These are phyloP conservation scores for Fusarium marasasianum DNA, from an alignment of 2,329 filamentous ascomycete genomes.

Conservation along the genomic window DNA sequence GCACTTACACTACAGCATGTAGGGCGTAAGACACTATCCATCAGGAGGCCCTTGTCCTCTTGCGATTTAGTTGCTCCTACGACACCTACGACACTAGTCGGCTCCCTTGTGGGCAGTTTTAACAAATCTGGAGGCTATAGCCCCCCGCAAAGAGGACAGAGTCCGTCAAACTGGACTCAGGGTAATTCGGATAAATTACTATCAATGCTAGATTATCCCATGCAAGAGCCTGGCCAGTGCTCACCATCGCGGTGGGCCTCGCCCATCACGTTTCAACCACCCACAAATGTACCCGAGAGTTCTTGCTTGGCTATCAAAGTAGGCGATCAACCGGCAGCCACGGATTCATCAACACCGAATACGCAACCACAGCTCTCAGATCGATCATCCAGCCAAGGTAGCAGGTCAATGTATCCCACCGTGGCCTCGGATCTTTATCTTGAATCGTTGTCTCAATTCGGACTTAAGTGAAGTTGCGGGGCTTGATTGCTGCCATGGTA, in stretches of 20 bases:
- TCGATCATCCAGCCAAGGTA: neutral
- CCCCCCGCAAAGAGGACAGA: neutral
- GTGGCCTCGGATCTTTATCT: neutral
- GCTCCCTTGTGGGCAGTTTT: neutral
- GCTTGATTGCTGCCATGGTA: neutral
- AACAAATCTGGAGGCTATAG: neutral
- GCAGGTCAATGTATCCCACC: neutral
- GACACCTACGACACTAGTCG: neutral
- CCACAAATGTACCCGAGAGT: neutral
- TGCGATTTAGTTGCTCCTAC: neutral
- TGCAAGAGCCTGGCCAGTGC: neutral
- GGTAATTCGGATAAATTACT: slow-evolving; percentile 15
- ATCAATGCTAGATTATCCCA: neutral
- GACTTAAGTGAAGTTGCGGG: neutral
- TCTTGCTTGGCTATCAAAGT: neutral
- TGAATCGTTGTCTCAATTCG: neutral
- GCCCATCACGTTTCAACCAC: slow-evolving; percentile 1
- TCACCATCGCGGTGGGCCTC: slow-evolving; percentile 2
- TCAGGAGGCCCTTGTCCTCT: neutral
- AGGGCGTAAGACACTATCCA: slow-evolving; percentile 18
- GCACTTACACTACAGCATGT: slow-evolving; percentile 15
- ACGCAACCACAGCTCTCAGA: neutral
- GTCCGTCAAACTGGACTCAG: slow-evolving; percentile 19
- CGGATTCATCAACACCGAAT: neutral
- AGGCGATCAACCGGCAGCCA: neutral